Conservation (phyloP, 192 early-diverging fungal genomes). For the Gryganskiella cystojenkinii region DNA sequence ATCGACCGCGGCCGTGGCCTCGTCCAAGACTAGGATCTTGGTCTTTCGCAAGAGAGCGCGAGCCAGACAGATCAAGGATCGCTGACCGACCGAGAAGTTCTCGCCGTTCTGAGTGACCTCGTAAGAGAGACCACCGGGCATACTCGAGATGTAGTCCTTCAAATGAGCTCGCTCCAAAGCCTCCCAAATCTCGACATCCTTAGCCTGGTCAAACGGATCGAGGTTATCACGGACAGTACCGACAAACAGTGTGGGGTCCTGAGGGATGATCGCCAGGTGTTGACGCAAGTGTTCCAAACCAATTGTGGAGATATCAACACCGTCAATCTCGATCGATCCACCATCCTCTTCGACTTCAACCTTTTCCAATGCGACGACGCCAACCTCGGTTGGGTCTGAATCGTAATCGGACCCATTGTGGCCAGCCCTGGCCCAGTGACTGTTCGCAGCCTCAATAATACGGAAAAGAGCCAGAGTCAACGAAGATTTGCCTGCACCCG, state of each 20-base stretch:
- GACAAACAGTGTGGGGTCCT: conserved; percentile 76
- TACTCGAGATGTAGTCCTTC: conserved; percentile 13
- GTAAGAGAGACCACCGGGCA: conserved; percentile 32
- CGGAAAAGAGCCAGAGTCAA: conserved; percentile 52
- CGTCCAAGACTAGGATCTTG: conserved; percentile 57
- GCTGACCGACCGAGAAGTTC: conserved; percentile 79
- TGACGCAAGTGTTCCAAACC: conserved; percentile 67
- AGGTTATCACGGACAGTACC: conserved; percentile 76
- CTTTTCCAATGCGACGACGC: neutral
- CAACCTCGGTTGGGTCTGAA: neutral
- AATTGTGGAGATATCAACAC: conserved; percentile 70
- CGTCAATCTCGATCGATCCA: conserved; percentile 78
- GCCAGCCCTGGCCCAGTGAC: conserved; percentile 20
- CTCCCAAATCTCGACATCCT: conserved; percentile 67
- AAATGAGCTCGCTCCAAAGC: conserved; percentile 59
- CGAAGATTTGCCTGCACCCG: conserved; percentile 52
- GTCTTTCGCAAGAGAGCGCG: conserved; percentile 71
- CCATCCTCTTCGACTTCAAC: conserved; percentile 31
- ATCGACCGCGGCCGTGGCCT: conserved; percentile 73
- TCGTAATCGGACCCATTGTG: neutral
- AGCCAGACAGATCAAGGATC: conserved; percentile 69
- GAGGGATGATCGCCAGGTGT: conserved; percentile 83
- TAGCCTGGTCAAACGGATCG: conserved; percentile 70
- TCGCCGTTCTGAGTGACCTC: conserved; percentile 67
- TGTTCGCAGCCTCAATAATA: conserved; percentile 47